Percentiles rank a stretch among this genome's conserved stretches.
Conservation (phyloP, 116 monocot species). For the Trichopus zeylanicus region DNA sequence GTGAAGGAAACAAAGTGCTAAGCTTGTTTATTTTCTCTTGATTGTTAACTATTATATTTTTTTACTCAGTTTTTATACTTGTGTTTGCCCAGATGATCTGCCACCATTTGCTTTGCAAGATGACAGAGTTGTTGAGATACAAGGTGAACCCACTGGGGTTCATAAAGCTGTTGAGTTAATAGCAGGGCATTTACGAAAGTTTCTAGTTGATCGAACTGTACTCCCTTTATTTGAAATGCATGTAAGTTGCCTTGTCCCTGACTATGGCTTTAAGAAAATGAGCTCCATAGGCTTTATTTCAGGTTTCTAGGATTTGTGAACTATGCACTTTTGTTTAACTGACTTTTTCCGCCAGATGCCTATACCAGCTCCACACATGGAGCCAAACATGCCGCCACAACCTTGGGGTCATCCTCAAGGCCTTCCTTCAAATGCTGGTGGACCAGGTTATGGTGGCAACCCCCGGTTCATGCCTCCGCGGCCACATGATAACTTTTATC, state of each 20-base stretch:
- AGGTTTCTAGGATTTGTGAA: neutral
- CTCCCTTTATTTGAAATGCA: constrained; percentile 69
- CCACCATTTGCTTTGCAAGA: constrained; percentile 78
- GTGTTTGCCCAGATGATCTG: constrained; percentile 53
- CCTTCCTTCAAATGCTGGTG: constrained; percentile 34
- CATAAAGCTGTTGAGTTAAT: constrained; percentile 83
- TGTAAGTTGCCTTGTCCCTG: constrained; percentile 23
- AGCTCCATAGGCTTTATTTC: too few relatives aligned
- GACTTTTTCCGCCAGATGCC: constrained; percentile 34
- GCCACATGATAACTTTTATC: constrained; percentile 64
- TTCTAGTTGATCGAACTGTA: constrained; percentile 80
- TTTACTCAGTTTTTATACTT: constrained; percentile 1
- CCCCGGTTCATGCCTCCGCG: constrained; percentile 68
- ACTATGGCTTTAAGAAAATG: neutral
- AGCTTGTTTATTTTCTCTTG: neutral
- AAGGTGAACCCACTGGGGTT: constrained; percentile 59
- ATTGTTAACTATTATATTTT: neutral
- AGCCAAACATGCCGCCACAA: constrained; percentile 62
- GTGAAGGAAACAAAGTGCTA: too few relatives aligned
- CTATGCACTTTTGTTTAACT: neutral
- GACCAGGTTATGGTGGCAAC: constrained; percentile 52
- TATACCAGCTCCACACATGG: constrained; percentile 45
- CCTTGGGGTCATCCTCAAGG: constrained; percentile 67
- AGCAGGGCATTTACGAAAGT: constrained; percentile 77
- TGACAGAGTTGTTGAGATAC: constrained; percentile 91